These are phyloP conservation scores for Powellomyces hirtus DNA, from an alignment of 192 early-diverging fungal genomes.

Conservation along the genomic window DNA sequence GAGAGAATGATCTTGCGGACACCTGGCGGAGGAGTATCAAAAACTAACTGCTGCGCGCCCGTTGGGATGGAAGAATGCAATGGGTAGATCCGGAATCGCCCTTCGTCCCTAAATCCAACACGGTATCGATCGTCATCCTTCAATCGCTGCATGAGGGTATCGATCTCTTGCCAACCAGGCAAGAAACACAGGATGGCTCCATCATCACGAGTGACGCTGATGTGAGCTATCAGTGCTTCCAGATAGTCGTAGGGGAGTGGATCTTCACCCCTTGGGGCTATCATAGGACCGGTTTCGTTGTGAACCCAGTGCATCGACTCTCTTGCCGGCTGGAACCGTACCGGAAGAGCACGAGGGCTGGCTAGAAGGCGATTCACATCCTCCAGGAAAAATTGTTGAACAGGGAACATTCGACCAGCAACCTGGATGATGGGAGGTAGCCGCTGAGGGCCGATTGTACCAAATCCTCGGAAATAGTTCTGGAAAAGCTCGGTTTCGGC, in stretches of 20 bases:
- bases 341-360: conserved; percentile 5
- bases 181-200: conserved; percentile 75
- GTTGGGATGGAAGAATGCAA: conserved; percentile 72
- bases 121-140: conserved; percentile 44
- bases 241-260: conserved; percentile 47
- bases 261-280: conserved; percentile 14
- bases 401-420: conserved; percentile 58
- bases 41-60: conserved; percentile 68
- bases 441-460: neutral
- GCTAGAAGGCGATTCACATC: conserved; percentile 47
- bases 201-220: conserved; percentile 36
- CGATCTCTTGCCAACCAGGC: conserved; percentile 69
- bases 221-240: conserved; percentile 61
- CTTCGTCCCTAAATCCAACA: conserved; percentile 47
- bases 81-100: conserved; percentile 32
- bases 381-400: conserved; percentile 57
- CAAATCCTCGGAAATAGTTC: conserved; percentile 64
- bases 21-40: conserved; percentile 52
- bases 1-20: conserved; percentile 74
- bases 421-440: conserved; percentile 51
- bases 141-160: conserved; percentile 53
- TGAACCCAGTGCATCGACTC: conserved; percentile 17
- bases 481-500: conserved; percentile 78
- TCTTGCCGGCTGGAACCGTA: conserved; percentile 9
- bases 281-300: conserved; percentile 21